Evolutionary conservation across 2,329 filamentous ascomycete species (phyloP).

Genomic region (Arthrinium phaeospermum): DNA sequence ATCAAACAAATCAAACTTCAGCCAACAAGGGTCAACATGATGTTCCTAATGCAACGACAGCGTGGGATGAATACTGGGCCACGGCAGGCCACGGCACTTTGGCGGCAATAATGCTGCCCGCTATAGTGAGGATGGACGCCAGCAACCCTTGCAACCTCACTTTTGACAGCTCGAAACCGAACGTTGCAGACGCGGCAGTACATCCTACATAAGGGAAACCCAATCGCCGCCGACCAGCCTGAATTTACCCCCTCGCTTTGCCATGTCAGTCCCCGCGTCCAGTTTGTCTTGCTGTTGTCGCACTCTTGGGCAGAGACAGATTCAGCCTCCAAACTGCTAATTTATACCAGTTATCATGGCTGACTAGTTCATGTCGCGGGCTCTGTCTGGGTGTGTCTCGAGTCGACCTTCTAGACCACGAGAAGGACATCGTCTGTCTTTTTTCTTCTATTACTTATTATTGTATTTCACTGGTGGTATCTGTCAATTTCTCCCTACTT

Average conservation of each 20-base stretch:
- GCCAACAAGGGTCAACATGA: background rate
- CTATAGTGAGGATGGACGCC: constrained; percentile 5
- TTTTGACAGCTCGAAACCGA: constrained; percentile 10
- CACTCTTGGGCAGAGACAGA: constrained; percentile 4
- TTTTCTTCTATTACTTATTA: background rate
- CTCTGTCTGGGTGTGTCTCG: constrained; percentile 2
- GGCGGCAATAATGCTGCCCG: constrained; percentile 4
- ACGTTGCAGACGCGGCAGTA: background rate
- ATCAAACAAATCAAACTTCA: background rate
- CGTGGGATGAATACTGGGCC: constrained; percentile 9
- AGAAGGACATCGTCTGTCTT: background rate
- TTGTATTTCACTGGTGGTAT: background rate
- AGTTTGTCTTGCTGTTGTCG: background rate
- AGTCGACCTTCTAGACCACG: constrained; percentile 9
- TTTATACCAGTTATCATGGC: background rate
- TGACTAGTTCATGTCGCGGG: constrained; percentile 6
- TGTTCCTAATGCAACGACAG: constrained; percentile 3
- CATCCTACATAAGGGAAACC: constrained; percentile 7
- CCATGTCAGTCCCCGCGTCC: background rate
- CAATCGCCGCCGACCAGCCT: background rate
- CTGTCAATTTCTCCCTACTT: background rate
- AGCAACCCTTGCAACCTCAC: constrained; percentile 7
- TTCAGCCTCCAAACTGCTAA: constrained; percentile 6
- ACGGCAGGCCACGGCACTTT: background rate
- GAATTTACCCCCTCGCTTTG: background rate